Conservation (phyloP, 2,329 filamentous ascomycete genomes). For the Tolypocladium cylindrosporum region DNA sequence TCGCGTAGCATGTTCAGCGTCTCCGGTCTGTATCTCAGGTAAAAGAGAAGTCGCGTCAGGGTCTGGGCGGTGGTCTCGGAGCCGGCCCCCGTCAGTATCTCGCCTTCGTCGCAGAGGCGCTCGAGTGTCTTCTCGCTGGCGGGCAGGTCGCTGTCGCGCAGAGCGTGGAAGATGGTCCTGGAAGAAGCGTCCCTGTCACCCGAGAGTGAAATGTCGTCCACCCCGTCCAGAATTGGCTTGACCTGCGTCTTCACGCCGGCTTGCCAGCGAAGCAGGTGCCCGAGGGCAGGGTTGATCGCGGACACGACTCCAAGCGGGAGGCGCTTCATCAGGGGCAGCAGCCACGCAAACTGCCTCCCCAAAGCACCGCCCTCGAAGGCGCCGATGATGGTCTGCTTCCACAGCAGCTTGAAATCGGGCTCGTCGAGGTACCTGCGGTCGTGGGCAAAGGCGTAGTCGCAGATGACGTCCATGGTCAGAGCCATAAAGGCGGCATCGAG, state of each 20-base stretch:
- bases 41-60: not conserved
- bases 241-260: conserved; percentile 5
- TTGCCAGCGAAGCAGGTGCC: conserved; percentile 7
- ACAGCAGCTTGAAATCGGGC: conserved; percentile 13
- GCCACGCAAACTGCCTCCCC: conserved; percentile 8
- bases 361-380: conserved; percentile 8
- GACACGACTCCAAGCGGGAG: conserved; percentile 5
- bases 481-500: conserved; percentile 13
- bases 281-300: conserved; percentile 6
- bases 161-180: conserved; percentile 1
- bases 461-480: conserved; percentile 24
- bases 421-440: conserved; percentile 20
- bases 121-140: conserved; percentile 7
- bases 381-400: conserved; percentile 9
- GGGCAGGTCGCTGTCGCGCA: conserved; percentile 6
- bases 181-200: not conserved
- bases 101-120: conserved; percentile 9
- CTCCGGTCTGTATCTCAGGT: not conserved
- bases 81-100: conserved; percentile 11
- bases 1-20: not conserved
- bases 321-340: conserved; percentile 9
- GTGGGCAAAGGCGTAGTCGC: conserved; percentile 22
- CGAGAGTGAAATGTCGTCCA: not conserved
- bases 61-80: conserved; percentile 11
- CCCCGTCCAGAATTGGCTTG: not conserved